Base-by-base conservation (phyloP, 1,284 basidiomycete species). In the Rhodotorula glutinis region DNA sequence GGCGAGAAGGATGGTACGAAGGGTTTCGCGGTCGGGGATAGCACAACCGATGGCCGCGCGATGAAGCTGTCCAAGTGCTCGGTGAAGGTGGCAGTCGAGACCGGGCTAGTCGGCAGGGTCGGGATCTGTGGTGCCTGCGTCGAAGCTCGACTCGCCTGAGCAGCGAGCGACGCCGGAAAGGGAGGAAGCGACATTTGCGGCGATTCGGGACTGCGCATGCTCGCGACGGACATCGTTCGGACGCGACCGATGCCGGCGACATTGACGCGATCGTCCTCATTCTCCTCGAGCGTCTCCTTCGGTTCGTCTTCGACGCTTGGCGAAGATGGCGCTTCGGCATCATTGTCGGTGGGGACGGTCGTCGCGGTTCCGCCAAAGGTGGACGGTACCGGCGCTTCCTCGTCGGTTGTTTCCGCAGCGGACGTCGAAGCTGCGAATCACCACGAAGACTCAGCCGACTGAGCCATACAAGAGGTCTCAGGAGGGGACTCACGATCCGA, bases 101-200 rank as follows among this genome's bases (percentile, higher is more conserved):
- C 33, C 7, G 33, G 33, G 33, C 33, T 38, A 5, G 33, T 38
- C 33, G 33, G 33, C 5, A 38, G 5, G 33, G 33, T 38, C 33
- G 33, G 33, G 33, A 38, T 38, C 33, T 38, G 33, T 11, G 33
- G 33, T 38, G 33, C 33, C 33, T 38, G 33, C 33, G 33, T 38
- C 21, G 25, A 46, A 19, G 38, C 40, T 44, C 5, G 44, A n/a
- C 5, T 5, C 33, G 33, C 33, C 11, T 38, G 33, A 5, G 33
- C 33, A 13, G 62, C 62, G 23, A 57, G 49, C 14, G 40, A 21
- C 1, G 62, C 9, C 38, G 62, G 49, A 40, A 63, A 63, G 21
- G 40, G 55, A 40, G 55, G 62, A n/a, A 52, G 19, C 21, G 49
- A 14, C 25, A 40, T 17, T 25, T 23, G 21, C 17, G 38, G 25